phyloP scores from a whole-genome alignment of 805 yeast genomes.

The Metschnikowia koreensis region DNA sequence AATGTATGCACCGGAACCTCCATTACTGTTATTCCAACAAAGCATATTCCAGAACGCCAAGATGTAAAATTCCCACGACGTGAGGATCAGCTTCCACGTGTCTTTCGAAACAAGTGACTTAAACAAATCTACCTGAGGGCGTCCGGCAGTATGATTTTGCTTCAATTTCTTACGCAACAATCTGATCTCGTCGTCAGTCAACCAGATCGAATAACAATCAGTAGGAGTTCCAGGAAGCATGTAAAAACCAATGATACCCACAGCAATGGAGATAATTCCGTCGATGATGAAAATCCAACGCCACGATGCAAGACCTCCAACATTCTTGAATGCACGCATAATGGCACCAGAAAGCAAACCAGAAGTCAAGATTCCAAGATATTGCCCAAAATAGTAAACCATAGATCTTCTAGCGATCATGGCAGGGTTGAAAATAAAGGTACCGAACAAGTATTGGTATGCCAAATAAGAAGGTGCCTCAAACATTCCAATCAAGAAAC shows the following conservation, averaged over 20 bases:
- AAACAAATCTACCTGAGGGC: constrained; percentile 16
- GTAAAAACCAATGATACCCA: constrained; percentile 18
- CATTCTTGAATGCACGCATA: constrained; percentile 12
- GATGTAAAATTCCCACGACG: constrained; percentile 61
- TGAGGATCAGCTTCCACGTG: constrained; percentile 52
- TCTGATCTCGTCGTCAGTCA: constrained; percentile 19
- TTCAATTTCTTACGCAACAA: constrained; percentile 36
- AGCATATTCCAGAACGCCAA: constrained; percentile 53
- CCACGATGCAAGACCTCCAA: constrained; percentile 18
- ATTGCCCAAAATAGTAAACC: constrained; percentile 29
- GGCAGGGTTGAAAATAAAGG: constrained; percentile 23
- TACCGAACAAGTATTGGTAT: constrained; percentile 25
- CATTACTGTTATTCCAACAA: constrained; percentile 62
- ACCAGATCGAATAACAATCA: constrained; percentile 18
- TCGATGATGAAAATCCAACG: constrained; percentile 19
- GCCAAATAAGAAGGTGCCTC: constrained; percentile 29
- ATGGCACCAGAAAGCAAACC: constrained; percentile 27
- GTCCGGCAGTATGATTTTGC: constrained; percentile 18
- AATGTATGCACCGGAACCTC: constrained; percentile 52
- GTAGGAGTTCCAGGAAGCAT: constrained; percentile 22
- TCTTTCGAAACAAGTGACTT: constrained; percentile 20
- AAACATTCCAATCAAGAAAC: constrained; percentile 26
- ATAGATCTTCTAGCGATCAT: constrained; percentile 27
- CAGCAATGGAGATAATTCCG: constrained; percentile 16
- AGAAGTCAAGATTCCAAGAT: constrained; percentile 28